phyloP scores from a whole-genome alignment of 2,329 filamentous ascomycete genomes.

The Penicillium sp. region DNA sequence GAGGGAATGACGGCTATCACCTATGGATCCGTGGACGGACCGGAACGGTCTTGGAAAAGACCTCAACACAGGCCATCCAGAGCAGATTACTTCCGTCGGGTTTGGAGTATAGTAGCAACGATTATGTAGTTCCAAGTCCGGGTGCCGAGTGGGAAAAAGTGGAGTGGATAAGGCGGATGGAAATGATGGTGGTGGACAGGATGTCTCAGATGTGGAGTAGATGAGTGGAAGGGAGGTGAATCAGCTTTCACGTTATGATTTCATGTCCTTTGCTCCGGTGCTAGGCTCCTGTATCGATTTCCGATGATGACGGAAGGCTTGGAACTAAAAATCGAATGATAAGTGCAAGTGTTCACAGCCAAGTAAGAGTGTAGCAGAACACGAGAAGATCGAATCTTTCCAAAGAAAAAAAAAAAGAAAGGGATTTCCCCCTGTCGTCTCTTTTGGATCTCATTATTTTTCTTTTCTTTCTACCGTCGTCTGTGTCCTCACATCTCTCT shows the following conservation, averaged over 20 bases:
- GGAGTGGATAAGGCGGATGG: background rate
- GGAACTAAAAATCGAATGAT: background rate
- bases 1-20: slow-evolving; percentile 24
- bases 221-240: slow-evolving; percentile 7
- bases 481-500: background rate
- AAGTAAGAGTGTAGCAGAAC: background rate
- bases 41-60: background rate
- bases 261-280: background rate
- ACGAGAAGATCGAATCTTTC: background rate
- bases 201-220: slow-evolving; percentile 23
- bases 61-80: too few species aligned
- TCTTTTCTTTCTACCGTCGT: background rate
- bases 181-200: slow-evolving; percentile 12
- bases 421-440: background rate
- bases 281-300: background rate
- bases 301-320: background rate
- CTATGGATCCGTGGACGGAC: slow-evolving; percentile 17
- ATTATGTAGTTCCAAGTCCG: background rate
- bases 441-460: background rate
- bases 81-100: too few species aligned
- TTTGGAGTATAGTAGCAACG: background rate
- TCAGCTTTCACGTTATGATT: slow-evolving; percentile 10
- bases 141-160: background rate
- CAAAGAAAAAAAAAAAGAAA: too few species aligned
- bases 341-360: too few species aligned